Evolutionary conservation across 352 stramenopile genomes (phyloP), one percentile per base, ranked within the genome.

Genomic region (Globisporangium echinulatum): DNA sequence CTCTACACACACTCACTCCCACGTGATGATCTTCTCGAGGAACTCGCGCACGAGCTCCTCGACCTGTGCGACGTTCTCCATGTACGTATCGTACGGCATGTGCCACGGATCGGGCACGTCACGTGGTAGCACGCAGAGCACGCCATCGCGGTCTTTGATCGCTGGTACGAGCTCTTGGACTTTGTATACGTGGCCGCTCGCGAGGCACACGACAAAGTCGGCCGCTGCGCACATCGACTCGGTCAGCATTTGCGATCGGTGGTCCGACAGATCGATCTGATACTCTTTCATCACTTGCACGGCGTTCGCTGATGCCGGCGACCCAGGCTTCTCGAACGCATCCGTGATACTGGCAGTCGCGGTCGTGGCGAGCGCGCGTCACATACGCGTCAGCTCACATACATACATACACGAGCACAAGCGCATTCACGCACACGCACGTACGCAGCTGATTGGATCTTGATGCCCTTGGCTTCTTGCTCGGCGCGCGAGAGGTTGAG

Each of bases 71-170:
- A 85, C 72, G 49, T 79, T 90, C 62, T 89, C 74, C 77, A 90
- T 87, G 68, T 92, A 92, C 14, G 76, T 89, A 62, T 87, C 78
- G 63, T 90, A 90, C 36, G 77, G 71, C 82, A 92, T 92, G 75
- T 88, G 79, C 82, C 82, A 92, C 49, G 82, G 82, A 56, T 92
- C 82, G 4, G 80, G 82, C 36, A 92, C 68, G 68, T 92, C 82
- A 40, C 74, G 65, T 19, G 76, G 71, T 39, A 90, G 72, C 54
- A 70, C 77, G 57, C 69, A 78, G 14, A 92, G 72, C 67, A 85
- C 76, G 9, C 63, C 72, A 4, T 73, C 64, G 19, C 77, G 70
- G 55, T 89, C 78, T 54, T 82, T 80, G 61, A 88, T 68, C 52
- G 60, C 52, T 7, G 82, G 78, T 17, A 89, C 85, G 58, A 85